Percentiles rank a stretch among this genome's conserved stretches.
These are phyloP conservation scores for Geranomyces variabilis DNA, from an alignment of 192 early-diverging fungal species.

Conservation along the genomic window DNA sequence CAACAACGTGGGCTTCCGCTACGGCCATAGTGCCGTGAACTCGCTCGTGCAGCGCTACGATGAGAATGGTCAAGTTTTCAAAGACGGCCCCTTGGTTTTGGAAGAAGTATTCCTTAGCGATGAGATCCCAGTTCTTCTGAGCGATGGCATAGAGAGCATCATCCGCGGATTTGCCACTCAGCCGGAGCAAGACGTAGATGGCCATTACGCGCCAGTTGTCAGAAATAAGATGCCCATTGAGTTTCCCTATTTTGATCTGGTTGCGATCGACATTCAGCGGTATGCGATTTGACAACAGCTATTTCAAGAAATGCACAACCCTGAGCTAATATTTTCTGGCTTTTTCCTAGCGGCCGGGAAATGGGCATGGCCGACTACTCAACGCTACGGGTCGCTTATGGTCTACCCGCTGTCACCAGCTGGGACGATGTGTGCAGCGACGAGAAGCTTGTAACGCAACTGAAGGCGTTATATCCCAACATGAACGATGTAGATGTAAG, in stretches of 20 bases:
- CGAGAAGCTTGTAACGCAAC: slow-evolving; percentile 12
- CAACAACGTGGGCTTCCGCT: slow-evolving; percentile 40
- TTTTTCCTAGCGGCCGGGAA: slow-evolving; percentile 35
- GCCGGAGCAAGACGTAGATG: slow-evolving; percentile 38
- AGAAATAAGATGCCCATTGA: slow-evolving; percentile 30
- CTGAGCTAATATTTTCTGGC: no score
- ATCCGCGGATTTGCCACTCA: slow-evolving; percentile 37
- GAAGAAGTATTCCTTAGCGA: slow-evolving; percentile 6
- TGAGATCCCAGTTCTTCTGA: slow-evolving; percentile 19
- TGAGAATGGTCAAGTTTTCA: slow-evolving; percentile 31
- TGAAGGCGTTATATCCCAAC: slow-evolving; percentile 33
- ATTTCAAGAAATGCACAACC: not conserved
- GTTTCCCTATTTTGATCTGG: slow-evolving; percentile 36
- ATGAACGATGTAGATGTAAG: slow-evolving; percentile 31
- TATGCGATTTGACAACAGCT: not conserved
- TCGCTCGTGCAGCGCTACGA: slow-evolving; percentile 26
- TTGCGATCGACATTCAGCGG: slow-evolving; percentile 40
- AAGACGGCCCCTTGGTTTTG: slow-evolving; percentile 16
- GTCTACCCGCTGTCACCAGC: slow-evolving; percentile 12
- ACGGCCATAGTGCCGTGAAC: slow-evolving; percentile 43
- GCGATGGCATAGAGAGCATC: slow-evolving; percentile 28
- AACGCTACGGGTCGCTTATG: slow-evolving; percentile 27
- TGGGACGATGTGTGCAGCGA: slow-evolving; percentile 48
- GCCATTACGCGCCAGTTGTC: slow-evolving; percentile 28
- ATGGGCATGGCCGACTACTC: slow-evolving; percentile 44